Conservation (phyloP, 2,329 filamentous ascomycete species). For the Ophiostoma sp. region DNA sequence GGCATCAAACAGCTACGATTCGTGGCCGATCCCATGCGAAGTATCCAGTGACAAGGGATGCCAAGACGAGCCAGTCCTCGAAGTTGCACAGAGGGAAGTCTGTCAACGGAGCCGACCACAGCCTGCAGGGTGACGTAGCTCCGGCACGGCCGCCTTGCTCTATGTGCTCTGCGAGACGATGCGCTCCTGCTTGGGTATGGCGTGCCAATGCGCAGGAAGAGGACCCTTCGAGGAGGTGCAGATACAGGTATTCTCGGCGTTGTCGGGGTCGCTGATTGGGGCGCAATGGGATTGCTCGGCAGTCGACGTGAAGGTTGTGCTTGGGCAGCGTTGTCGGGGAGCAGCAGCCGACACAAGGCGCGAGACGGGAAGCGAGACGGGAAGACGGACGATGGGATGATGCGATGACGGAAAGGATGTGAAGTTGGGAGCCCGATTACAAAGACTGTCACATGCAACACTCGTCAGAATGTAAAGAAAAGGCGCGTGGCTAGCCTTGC, state of each 20-base stretch:
- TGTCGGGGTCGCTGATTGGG: not conserved
- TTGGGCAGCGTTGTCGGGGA: conserved; percentile 9
- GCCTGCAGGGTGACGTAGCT: conserved; percentile 9
- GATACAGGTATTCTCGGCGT: not conserved
- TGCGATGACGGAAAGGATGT: not conserved
- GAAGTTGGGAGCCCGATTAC: not conserved
- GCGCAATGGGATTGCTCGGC: not conserved
- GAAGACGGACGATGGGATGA: not conserved
- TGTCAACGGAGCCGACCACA: not conserved
- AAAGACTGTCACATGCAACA: not conserved
- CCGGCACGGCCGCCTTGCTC: not conserved
- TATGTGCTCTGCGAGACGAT: not conserved
- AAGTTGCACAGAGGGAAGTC: not conserved
- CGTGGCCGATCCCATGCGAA: not conserved
- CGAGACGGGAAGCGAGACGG: not conserved
- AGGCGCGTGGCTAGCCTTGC: conserved; percentile 9
- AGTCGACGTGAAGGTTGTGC: not conserved
- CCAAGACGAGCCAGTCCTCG: not conserved
- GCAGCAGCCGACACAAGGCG: not conserved
- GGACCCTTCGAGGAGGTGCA: not conserved
- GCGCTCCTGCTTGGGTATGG: not conserved
- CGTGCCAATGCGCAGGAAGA: too few species aligned
- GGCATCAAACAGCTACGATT: not conserved
- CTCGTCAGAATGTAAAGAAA: not conserved
- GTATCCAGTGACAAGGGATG: not conserved